These are phyloP conservation scores for Aspergillus heteromorphus DNA, from an alignment of 495 filamentous ascomycete genomes.

Conservation along the genomic window DNA sequence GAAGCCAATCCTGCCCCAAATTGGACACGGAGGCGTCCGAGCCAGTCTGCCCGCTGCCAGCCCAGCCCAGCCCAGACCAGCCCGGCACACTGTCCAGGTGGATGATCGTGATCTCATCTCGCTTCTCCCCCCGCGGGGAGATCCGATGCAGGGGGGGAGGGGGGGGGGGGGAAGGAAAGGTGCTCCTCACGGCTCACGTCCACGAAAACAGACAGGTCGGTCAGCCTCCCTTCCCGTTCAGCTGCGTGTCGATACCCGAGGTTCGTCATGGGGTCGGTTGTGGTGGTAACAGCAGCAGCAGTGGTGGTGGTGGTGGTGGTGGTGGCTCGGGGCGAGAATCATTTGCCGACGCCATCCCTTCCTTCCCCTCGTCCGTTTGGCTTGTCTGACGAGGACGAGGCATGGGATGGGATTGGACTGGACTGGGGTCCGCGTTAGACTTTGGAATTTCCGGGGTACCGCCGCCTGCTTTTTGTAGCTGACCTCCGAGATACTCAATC, in stretches of 20 bases:
- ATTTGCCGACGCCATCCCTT: slow-evolving; percentile 7
- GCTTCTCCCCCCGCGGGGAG: slow-evolving; percentile 16
- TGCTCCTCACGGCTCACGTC: not conserved
- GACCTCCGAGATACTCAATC: not conserved
- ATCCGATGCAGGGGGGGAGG: slow-evolving; percentile 13
- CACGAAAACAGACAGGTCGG: slow-evolving; percentile 2
- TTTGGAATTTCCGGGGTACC: not conserved
- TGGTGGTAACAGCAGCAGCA: too few relatives aligned
- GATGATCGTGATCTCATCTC: slow-evolving; percentile 8
- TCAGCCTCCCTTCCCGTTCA: not conserved
- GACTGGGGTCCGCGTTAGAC: slow-evolving; percentile 1
- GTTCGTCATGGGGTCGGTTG: too few relatives aligned
- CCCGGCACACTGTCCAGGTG: not conserved
- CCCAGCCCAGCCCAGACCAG: not conserved
- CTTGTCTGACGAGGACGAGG: not conserved
- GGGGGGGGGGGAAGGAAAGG: not conserved
- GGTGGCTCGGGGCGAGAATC: slow-evolving; percentile 4
- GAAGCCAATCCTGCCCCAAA: slow-evolving; percentile 6
- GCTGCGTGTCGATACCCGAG: slow-evolving; percentile 12
- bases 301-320: too few relatives aligned
- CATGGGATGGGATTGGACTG: too few relatives aligned
- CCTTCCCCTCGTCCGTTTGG: not conserved
- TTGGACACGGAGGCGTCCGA: not conserved
- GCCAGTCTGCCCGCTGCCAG: not conserved
- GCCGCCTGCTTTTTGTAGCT: not conserved